Percentiles rank a stretch among this genome's conserved stretches.
These are phyloP conservation scores for Amauroascus niger DNA, from an alignment of 2,329 filamentous ascomycete genomes.

Conservation along the genomic window DNA sequence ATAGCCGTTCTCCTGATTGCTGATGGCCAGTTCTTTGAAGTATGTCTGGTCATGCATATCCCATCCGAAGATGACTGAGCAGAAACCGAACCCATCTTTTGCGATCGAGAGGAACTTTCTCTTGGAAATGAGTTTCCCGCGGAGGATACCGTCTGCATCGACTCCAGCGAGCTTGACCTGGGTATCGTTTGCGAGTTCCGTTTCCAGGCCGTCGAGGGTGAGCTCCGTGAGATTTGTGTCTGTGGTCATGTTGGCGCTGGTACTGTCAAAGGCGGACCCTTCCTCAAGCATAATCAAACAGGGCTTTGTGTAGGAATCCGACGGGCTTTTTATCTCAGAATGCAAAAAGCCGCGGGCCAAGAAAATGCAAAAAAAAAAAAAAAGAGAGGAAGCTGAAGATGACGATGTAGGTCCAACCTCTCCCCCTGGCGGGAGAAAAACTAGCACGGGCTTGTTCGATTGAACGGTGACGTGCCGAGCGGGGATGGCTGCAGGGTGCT, in stretches of 20 bases:
- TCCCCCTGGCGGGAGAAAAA: background rate
- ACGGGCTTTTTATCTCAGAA: background rate
- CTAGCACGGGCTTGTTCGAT: background rate
- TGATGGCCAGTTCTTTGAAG: conserved; percentile 71
- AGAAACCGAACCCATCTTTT: conserved; percentile 79
- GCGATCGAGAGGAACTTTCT: conserved; percentile 82
- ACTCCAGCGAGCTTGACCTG: conserved; percentile 81
- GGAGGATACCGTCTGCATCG: conserved; percentile 77
- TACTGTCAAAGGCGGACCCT: background rate
- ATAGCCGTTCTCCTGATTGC: conserved; percentile 85
- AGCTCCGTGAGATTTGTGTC: conserved; percentile 4
- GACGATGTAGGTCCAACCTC: background rate
- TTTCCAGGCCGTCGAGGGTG: conserved; percentile 55
- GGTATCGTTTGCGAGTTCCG: conserved; percentile 59
- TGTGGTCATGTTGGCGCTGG: background rate
- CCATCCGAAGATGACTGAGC: conserved; percentile 90
- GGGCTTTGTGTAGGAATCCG: background rate
- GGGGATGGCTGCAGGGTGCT: background rate
- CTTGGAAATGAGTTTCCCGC: conserved; percentile 86
- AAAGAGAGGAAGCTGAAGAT: background rate
- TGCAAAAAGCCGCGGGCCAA: background rate
- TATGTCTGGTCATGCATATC: conserved; percentile 95
- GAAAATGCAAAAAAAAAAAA: background rate
- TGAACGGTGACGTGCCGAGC: background rate
- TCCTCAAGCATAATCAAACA: background rate